Percentiles rank a stretch among this genome's conserved stretches.
phyloP scores from a whole-genome alignment of 768 basidiomycete genomes.

The Imleria badia region DNA sequence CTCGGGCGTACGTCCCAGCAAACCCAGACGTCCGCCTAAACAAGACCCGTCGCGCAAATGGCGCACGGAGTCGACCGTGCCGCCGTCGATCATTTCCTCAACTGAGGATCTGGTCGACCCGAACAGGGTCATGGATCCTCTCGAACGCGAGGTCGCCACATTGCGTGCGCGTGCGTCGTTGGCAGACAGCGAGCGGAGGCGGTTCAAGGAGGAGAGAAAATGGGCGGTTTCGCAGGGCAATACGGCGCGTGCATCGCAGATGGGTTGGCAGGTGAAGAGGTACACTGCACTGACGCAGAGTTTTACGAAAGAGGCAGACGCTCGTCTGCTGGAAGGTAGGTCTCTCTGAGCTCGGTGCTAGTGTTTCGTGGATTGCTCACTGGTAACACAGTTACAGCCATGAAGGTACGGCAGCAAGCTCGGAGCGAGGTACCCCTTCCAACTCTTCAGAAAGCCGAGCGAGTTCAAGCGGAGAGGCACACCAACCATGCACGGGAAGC shows the following conservation, averaged over 20 bases:
- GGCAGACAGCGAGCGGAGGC: constrained; percentile 79
- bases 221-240: constrained; percentile 86
- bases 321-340: constrained; percentile 63
- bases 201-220: constrained; percentile 83
- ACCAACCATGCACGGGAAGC: constrained; percentile 31
- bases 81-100: constrained; percentile 65
- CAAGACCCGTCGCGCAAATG: constrained; percentile 30
- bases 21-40: constrained; percentile 28
- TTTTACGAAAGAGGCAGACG: constrained; percentile 76
- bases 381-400: constrained; percentile 24
- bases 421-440: constrained; percentile 13
- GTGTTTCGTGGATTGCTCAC: constrained; percentile 8
- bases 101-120: constrained; percentile 65
- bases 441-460: constrained; percentile 24
- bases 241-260: constrained; percentile 67
- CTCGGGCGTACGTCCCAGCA: constrained; percentile 17
- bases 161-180: constrained; percentile 75
- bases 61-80: constrained; percentile 35
- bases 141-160: constrained; percentile 72
- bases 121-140: constrained; percentile 54
- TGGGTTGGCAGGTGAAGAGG: constrained; percentile 82
- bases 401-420: constrained; percentile 22
- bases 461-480: constrained; percentile 20
- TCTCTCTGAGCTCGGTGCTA: neutral
- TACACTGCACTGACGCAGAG: constrained; percentile 80